Evolutionary conservation across 495 filamentous ascomycete genomes (phyloP), one percentile per base, ranked within the genome.

Genomic region (Bryoglossum gracile): DNA sequence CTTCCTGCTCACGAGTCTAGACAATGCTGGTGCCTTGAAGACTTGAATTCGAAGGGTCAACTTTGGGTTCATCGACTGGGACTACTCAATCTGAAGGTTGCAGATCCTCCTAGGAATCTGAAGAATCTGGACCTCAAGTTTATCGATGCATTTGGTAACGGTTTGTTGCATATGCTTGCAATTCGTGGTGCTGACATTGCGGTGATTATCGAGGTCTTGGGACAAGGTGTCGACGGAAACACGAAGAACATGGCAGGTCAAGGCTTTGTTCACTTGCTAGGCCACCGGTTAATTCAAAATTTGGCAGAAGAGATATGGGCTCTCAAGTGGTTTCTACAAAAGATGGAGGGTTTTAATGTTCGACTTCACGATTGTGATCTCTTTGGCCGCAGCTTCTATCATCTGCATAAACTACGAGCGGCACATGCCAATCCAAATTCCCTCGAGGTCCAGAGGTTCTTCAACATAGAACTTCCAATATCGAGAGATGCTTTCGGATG

Each of bases 191-290:
- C 42, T 1, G 9, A 22, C 6, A 22, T 46, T 21, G 55, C 56
- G 5, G 60, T 53, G 6, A 58, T 58, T 28, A 57, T 60, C 16
- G 57, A 62, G 3, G 37, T 28, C 1, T 59, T 71, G 10, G 32
- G 67, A 10, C 17, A 23, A n/a, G 35, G 58, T 30, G 48, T 70
- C 14, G 55, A 64, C 11, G 37, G 42, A 1, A 57, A 60, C 39
- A 49, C 50, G 4, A 55, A 44, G 6, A 75, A 75, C 51, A 64
- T 60, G 9, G 71, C 63, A 8, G 62, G 63, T 10, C 72, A 75
- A 50, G 72, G 66, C 0, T 75, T 74, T 37, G 65, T 74, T n/a
- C 72, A 75, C 30, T 59, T 70, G 22, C 57, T 75, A 10, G 57
- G 65, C 38, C 49, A 45, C 1, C 59, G 64, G 8, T 71, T 67